Evolutionary conservation across 129 eudicot species (phyloP).

Genomic region (Flaveria brownii): DNA sequence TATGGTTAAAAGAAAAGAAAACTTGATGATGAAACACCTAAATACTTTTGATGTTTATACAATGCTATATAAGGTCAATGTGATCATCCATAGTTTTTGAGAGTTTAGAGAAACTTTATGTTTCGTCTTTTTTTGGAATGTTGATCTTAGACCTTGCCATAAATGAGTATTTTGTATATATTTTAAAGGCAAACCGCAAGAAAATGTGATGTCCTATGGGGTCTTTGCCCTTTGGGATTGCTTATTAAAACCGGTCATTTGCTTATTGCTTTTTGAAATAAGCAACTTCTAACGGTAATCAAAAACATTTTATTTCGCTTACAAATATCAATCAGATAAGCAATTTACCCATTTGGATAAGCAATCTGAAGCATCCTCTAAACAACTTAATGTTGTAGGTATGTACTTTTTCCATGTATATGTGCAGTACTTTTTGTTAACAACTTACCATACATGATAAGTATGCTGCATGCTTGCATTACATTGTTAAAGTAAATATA

Average conservation of each 20-base stretch:
- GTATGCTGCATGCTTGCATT: neutral
- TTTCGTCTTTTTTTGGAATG: neutral
- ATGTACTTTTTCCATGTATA: neutral
- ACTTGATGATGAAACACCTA: too few relatives aligned
- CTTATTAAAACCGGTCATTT: neutral
- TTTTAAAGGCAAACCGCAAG: too few relatives aligned
- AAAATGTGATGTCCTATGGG: too few relatives aligned
- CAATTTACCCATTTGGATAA: neutral
- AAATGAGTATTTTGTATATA: neutral
- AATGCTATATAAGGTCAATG: neutral
- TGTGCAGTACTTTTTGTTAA: neutral
- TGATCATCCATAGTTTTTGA: neutral
- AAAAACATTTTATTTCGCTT: neutral
- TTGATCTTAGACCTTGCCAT: constrained; percentile 1
- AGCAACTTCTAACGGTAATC: neutral
- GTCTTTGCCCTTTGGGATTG: neutral
- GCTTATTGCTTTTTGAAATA: neutral
- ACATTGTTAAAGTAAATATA: neutral
- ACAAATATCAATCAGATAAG: neutral
- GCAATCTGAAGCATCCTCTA: neutral
- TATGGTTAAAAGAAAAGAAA: too few relatives aligned
- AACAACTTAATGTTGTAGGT: too few relatives aligned
- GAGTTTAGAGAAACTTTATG: neutral
- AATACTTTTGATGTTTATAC: too few relatives aligned
- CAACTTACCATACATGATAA: neutral